Evolutionary conservation across 208 protist genomes (phyloP), one percentile per base, ranked within the genome.

Genomic region (Angomonas desouzai): DNA sequence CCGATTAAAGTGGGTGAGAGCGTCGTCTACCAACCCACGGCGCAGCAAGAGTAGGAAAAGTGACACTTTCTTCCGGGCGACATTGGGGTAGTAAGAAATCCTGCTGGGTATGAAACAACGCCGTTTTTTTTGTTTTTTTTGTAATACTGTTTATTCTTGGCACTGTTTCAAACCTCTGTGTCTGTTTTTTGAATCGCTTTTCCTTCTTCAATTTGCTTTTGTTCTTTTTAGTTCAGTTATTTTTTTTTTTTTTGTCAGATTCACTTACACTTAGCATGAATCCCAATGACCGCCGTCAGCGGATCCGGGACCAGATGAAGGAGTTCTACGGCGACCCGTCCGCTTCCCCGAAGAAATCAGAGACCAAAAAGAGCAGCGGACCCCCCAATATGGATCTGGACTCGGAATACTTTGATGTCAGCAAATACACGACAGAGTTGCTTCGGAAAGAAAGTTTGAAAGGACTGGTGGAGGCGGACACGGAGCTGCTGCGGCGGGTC

Each of bases 381-480:
- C 60, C 83, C 9, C 84, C 84, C 0, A 76, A 85, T 64, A 72
- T 95, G 66, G 79, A 91, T 65, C 55, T 95, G 1, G 84, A 91
- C 78, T 92, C 85, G 45, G 83, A 92, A 66, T 83, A 79, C 68
- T 95, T 95, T 71, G 84, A 85, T 60, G 82, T 92, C 0, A 59
- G 57, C 27, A 72, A 79, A 55, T 95, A 95, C 80, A 89, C 82
- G 18, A 91, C 89, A 0, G 76, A 91, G 11, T 66, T 95, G 4
- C 76, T 95, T 7, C 85, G 79, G 9, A 64, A 72, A 2, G 80
- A 91, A 55, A 87, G 69, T 59, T 65, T 95, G 1, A 79, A 85
- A 45, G 89, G 84, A 2, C 56, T 95, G 22, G 85, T 95, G 11
- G 85, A 92, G 68, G 74, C 72, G 1, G 89, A 95, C 63, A 92